Evolutionary conservation across 352 stramenopile species (phyloP).

Genomic region (Pythium inflatum): DNA sequence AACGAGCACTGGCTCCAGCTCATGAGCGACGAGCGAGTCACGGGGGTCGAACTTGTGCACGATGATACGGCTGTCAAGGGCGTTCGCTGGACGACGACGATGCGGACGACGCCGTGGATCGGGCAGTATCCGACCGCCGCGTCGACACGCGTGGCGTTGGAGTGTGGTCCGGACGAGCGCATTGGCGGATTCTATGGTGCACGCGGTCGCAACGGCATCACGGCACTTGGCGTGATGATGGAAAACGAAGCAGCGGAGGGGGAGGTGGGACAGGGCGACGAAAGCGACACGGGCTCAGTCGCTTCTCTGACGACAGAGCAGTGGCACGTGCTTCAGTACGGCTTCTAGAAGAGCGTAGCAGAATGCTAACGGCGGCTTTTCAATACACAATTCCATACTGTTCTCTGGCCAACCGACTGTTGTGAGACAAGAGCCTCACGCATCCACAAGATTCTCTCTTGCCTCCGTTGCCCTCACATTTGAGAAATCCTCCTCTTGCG

Average conservation of each 20-base stretch:
- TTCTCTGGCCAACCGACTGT: too few species aligned
- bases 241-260: not conserved
- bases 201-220: not conserved
- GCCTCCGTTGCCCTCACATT: too few species aligned
- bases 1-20: constrained; percentile 21
- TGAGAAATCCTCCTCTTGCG: too few species aligned
- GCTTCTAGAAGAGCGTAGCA: too few species aligned
- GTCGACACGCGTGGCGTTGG: not conserved
- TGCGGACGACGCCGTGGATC: constrained; percentile 20
- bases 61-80: not conserved
- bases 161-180: not conserved
- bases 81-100: constrained; percentile 13
- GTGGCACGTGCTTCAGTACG: not conserved
- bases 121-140: not conserved
- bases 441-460: too few species aligned
- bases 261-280: not conserved
- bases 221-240: not conserved
- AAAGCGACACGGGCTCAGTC: not conserved
- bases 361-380: too few species aligned
- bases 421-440: too few species aligned
- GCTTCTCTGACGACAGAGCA: not conserved
- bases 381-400: too few species aligned
- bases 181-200: constrained; percentile 11
- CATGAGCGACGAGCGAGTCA: not conserved
- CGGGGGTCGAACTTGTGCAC: not conserved